A percentile compares a stretch with the other conserved stretches of the same genome.
phyloP scores from a whole-genome alignment of 2,329 filamentous ascomycete genomes.

The Dendryphion nanum region DNA sequence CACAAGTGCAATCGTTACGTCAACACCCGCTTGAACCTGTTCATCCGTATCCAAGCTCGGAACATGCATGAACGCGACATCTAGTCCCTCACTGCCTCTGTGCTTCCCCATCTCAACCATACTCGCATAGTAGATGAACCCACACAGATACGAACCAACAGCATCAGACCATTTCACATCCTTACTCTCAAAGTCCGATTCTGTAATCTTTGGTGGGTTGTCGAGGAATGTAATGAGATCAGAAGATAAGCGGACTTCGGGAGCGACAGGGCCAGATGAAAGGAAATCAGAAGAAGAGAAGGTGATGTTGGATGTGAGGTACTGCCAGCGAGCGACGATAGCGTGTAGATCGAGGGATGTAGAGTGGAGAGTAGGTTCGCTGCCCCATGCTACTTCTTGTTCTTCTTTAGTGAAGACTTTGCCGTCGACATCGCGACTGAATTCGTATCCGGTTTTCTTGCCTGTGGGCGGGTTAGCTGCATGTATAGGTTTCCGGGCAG shows the following conservation, averaged over 20 bases:
- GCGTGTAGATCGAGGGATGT: conserved; percentile 16
- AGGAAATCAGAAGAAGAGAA: conserved; percentile 1
- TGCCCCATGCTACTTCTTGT: conserved; percentile 22
- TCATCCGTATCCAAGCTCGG: conserved; percentile 33
- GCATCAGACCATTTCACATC: conserved; percentile 35
- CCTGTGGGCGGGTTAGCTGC: no score
- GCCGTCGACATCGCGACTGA: conserved; percentile 65
- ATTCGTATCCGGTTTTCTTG: conserved; percentile 64
- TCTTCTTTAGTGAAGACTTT: conserved; percentile 21
- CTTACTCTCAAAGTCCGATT: conserved; percentile 2
- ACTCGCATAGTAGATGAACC: conserved; percentile 43
- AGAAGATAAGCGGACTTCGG: conserved; percentile 1
- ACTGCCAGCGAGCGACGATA: conserved; percentile 11
- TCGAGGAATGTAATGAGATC: conserved; percentile 5
- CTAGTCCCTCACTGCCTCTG: conserved; percentile 4
- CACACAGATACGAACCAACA: conserved; percentile 43
- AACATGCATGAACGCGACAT: conserved; percentile 44
- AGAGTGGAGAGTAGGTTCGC: conserved; percentile 17
- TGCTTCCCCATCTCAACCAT: conserved; percentile 20
- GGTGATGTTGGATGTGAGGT: conserved; percentile 5
- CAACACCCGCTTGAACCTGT: conserved; percentile 26
- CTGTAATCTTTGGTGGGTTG: background rate
- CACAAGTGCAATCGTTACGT: conserved; percentile 31
- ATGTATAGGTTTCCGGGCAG: no score
- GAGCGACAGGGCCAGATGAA: background rate